Evolutionary conservation across 2,329 filamentous ascomycete genomes (phyloP).

Genomic region (Penicillium sp.): DNA sequence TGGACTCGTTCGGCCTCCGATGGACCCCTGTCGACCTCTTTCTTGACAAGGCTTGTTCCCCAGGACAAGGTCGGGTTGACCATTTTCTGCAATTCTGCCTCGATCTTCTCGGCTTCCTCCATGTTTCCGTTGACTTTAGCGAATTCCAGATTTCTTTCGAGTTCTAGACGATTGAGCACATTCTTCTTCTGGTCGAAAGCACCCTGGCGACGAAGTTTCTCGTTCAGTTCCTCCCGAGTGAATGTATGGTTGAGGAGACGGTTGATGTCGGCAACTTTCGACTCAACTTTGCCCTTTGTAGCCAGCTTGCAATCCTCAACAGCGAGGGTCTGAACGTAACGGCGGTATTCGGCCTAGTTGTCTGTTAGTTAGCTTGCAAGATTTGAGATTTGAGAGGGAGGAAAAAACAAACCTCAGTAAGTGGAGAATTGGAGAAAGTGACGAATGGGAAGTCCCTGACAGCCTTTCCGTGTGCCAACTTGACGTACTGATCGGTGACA

Average conservation of each 20-base stretch:
- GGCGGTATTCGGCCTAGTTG: slow-evolving; percentile 69
- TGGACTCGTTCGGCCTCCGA: slow-evolving; percentile 79
- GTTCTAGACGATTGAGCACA: slow-evolving; percentile 64
- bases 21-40: slow-evolving; percentile 49
- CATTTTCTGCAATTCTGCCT: slow-evolving; percentile 49
- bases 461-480: slow-evolving; percentile 77
- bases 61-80: slow-evolving; percentile 67
- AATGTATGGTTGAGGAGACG: slow-evolving; percentile 73
- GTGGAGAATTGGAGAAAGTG: slow-evolving; percentile 77
- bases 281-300: slow-evolving; percentile 64
- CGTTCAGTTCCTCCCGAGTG: slow-evolving; percentile 77
- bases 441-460: slow-evolving; percentile 87
- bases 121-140: slow-evolving; percentile 65
- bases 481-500: slow-evolving; percentile 80
- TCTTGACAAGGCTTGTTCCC: slow-evolving; percentile 62
- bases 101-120: slow-evolving; percentile 50
- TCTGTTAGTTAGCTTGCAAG: background rate
- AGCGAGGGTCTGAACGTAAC: slow-evolving; percentile 72
- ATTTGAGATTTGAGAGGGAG: background rate
- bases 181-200: slow-evolving; percentile 65
- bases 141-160: slow-evolving; percentile 64
- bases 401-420: slow-evolving; percentile 67
- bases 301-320: slow-evolving; percentile 72
- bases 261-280: slow-evolving; percentile 80
- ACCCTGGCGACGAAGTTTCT: slow-evolving; percentile 71